phyloP scores from a whole-genome alignment of 2,329 filamentous ascomycete genomes.

The Pleomassaria siparia region DNA sequence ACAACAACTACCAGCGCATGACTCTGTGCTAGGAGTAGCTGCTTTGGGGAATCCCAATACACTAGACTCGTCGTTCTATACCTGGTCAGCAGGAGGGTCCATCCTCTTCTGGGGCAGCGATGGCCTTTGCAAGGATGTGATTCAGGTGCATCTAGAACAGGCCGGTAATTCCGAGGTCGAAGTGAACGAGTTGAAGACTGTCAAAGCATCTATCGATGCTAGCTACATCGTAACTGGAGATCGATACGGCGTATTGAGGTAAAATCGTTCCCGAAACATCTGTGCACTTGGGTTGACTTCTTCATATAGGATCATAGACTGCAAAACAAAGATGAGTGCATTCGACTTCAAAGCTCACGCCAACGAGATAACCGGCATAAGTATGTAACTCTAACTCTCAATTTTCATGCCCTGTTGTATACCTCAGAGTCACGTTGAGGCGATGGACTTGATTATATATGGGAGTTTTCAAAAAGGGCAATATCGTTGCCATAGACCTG shows the following conservation, averaged over 20 bases:
- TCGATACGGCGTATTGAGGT: slow-evolving; percentile 76
- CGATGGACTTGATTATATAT: too few species aligned
- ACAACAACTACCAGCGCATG: slow-evolving; percentile 58
- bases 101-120: slow-evolving; percentile 81
- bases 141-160: slow-evolving; percentile 71
- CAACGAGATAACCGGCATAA: slow-evolving; percentile 78
- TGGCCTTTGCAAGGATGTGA: slow-evolving; percentile 66
- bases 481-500: too few species aligned
- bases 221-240: slow-evolving; percentile 80
- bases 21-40: slow-evolving; percentile 70
- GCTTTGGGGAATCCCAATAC: slow-evolving; percentile 62
- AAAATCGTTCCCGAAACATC: slow-evolving; percentile 18
- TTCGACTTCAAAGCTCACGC: slow-evolving; percentile 83
- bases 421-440: background rate
- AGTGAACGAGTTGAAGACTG: slow-evolving; percentile 59
- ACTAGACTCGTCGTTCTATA: slow-evolving; percentile 74
- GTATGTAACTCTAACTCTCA: background rate
- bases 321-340: slow-evolving; percentile 60
- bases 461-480: too few species aligned
- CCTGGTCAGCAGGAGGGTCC: slow-evolving; percentile 81
- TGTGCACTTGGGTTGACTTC: background rate
- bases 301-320: slow-evolving; percentile 60
- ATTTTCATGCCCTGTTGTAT: background rate
- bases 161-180: slow-evolving; percentile 48
- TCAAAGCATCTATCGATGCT: slow-evolving; percentile 62